Percentiles rank a stretch among this genome's conserved stretches.
Evolutionary conservation across 805 yeast species (phyloP).

Genomic region (Sugiyamaella americana): DNA sequence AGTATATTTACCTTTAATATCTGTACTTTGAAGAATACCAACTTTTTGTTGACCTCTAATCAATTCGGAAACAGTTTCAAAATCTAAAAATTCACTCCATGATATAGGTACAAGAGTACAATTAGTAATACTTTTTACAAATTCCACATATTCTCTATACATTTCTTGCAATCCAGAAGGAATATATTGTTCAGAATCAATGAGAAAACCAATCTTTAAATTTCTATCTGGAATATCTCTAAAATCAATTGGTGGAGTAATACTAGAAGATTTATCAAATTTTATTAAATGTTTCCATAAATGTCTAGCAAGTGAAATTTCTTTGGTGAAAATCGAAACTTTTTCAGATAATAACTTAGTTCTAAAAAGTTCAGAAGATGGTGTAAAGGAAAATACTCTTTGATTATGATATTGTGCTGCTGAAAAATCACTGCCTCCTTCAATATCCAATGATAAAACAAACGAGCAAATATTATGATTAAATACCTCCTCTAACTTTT

Average conservation of each 20-base stretch:
- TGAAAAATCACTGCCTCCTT: background rate
- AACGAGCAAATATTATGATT: background rate
- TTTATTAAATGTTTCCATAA: too few relatives aligned
- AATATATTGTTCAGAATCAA: background rate
- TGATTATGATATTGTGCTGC: background rate
- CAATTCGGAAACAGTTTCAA: background rate
- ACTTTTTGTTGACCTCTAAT: background rate
- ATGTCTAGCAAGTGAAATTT: too few relatives aligned
- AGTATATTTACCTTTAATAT: too few relatives aligned
- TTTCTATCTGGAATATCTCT: constrained; percentile 5
- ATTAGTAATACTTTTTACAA: background rate
- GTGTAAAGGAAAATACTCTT: background rate
- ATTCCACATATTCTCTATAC: background rate
- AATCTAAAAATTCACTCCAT: too few relatives aligned
- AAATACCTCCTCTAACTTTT: background rate
- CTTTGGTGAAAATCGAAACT: too few relatives aligned
- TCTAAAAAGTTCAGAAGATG: background rate
- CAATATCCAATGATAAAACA: background rate
- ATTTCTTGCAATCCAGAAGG: background rate
- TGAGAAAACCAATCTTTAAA: background rate
- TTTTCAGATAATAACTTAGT: too few relatives aligned
- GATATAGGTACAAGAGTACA: background rate
- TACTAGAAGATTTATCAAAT: too few relatives aligned
- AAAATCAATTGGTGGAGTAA: constrained; percentile 15
- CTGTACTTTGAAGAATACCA: background rate